A percentile compares a stretch with the other conserved stretches of the same genome.
These are phyloP conservation scores for Leccinum arenicola DNA, from an alignment of 768 basidiomycete species.

Conservation along the genomic window DNA sequence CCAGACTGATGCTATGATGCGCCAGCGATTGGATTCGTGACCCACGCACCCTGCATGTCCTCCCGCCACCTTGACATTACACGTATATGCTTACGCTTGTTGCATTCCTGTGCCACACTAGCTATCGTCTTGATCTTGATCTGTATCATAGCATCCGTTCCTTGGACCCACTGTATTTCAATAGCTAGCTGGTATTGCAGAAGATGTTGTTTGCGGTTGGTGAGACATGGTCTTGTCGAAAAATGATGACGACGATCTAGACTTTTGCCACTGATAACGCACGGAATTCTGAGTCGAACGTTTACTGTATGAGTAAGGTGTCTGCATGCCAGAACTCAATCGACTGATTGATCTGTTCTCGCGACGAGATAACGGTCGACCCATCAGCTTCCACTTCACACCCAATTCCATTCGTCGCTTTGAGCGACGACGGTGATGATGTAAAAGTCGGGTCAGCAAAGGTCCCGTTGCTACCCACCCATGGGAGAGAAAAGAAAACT, in stretches of 20 bases:
- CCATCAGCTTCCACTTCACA: not conserved
- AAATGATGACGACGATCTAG: not conserved
- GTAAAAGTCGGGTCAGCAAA: slow-evolving; percentile 11
- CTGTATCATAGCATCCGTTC: not conserved
- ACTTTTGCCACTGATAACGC: not conserved
- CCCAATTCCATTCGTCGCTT: not conserved
- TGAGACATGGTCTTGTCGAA: slow-evolving; percentile 3
- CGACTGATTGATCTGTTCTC: not conserved
- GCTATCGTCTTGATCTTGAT: not conserved
- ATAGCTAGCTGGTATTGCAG: not conserved
- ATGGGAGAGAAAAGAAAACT: not conserved
- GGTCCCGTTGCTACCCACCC: slow-evolving; percentile 1
- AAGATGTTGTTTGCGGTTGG: slow-evolving; percentile 5
- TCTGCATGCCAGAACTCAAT: slow-evolving; percentile 5
- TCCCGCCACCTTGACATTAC: slow-evolving; percentile 16
- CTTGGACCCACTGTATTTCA: slow-evolving; percentile 19
- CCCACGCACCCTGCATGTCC: slow-evolving; percentile 8
- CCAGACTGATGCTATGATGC: not conserved
- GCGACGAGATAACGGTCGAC: not conserved
- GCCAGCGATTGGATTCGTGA: not conserved
- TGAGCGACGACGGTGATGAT: slow-evolving; percentile 8
- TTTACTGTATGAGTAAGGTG: not conserved
- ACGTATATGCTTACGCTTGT: not conserved
- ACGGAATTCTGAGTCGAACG: not conserved
- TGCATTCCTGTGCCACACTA: slow-evolving; percentile 9